phyloP scores from a whole-genome alignment of 2,329 filamentous ascomycete species.

The Phoma sp. region DNA sequence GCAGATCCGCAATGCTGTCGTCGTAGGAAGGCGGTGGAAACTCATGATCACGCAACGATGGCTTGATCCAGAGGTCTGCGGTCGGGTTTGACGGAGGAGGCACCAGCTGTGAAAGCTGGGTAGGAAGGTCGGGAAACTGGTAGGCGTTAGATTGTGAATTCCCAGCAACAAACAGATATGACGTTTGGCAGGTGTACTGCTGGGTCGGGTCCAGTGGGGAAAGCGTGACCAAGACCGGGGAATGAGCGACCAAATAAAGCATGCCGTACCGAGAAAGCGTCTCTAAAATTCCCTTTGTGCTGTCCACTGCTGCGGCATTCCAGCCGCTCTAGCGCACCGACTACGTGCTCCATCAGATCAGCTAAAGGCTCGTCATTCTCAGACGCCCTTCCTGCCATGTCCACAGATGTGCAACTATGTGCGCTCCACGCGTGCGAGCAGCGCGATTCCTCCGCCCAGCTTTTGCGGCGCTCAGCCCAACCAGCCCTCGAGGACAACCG shows the following conservation, averaged over 20 bases:
- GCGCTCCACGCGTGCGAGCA: constrained; percentile 17
- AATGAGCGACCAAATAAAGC: constrained; percentile 29
- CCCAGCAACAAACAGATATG: constrained; percentile 5
- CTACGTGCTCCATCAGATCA: constrained; percentile 33
- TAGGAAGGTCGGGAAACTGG: constrained; percentile 35
- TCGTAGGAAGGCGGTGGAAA: constrained; percentile 51
- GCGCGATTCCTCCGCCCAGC: constrained; percentile 19
- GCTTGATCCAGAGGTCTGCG: constrained; percentile 35
- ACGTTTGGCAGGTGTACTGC: constrained; percentile 8
- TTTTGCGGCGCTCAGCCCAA: constrained; percentile 35
- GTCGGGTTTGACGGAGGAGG: constrained; percentile 25
- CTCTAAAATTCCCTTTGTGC: constrained; percentile 20
- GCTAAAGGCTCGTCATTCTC: constrained; percentile 33
- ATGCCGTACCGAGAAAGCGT: constrained; percentile 42
- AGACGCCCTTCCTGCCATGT: constrained; percentile 28
- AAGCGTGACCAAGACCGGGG: constrained; percentile 26
- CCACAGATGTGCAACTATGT: constrained; percentile 22
- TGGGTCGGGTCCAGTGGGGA: constrained; percentile 17
- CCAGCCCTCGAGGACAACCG: constrained; percentile 43
- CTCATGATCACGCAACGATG: constrained; percentile 23
- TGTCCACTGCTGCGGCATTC: constrained; percentile 31
- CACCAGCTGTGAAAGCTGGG: constrained; percentile 23
- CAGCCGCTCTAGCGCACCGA: constrained; percentile 38
- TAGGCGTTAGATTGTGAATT: constrained; percentile 29
- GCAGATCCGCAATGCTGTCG: constrained; percentile 51